phyloP scores from a whole-genome alignment of 495 filamentous ascomycete species.

The Penicillium pancosmium region DNA sequence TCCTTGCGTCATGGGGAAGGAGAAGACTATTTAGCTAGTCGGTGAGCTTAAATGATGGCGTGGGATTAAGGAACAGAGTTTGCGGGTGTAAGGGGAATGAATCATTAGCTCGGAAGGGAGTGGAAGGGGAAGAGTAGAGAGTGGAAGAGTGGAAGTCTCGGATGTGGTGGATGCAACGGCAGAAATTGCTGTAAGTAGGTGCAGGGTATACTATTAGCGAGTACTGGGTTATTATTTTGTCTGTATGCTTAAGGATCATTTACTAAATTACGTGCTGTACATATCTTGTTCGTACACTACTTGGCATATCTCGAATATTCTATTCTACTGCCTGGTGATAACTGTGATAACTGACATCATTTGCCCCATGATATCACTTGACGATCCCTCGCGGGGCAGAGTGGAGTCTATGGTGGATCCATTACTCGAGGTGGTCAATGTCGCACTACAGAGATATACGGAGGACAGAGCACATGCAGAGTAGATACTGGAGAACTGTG shows the following conservation, averaged over 20 bases:
- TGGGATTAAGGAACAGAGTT: conserved; percentile 1
- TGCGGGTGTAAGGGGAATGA: neutral
- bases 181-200: neutral
- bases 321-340: neutral
- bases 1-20: neutral
- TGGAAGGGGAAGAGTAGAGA: neutral
- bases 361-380: conserved; percentile 4
- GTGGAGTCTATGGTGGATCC: neutral
- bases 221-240: neutral
- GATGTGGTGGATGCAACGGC: conserved; percentile 17
- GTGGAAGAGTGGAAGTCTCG: conserved; percentile 6
- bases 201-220: neutral
- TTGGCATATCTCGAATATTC: neutral
- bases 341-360: neutral
- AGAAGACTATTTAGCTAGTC: neutral
- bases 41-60: neutral
- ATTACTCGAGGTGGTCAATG: neutral
- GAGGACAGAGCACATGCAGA: too few relatives aligned
- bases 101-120: neutral
- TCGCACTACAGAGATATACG: too few relatives aligned
- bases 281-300: too few relatives aligned
- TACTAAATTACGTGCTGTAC: neutral
- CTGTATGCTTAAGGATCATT: neutral
- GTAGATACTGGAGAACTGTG: neutral
- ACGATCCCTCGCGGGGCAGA: neutral